These are phyloP conservation scores for Hirschfeldia incana DNA, from an alignment of 345 rosid species.

Conservation along the genomic window DNA sequence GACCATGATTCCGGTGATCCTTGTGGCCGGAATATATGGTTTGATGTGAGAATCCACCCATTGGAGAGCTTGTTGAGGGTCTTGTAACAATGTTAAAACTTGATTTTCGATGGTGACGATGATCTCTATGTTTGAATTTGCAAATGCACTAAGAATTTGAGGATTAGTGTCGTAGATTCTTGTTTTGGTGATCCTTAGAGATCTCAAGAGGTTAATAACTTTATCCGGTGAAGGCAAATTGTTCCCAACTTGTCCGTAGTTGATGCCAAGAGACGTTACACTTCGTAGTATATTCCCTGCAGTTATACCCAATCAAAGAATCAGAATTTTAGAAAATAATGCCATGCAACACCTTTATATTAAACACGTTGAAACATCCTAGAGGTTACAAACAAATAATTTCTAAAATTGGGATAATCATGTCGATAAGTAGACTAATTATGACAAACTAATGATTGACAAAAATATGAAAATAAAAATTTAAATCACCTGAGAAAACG, in stretches of 20 bases:
- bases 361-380: not conserved
- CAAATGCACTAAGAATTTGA: slow-evolving; percentile 64
- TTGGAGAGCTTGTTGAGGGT: slow-evolving; percentile 81
- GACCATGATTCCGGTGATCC: slow-evolving; percentile 70
- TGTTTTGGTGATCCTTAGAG: slow-evolving; percentile 65
- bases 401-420: not conserved
- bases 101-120: slow-evolving; percentile 80
- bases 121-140: slow-evolving; percentile 66
- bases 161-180: slow-evolving; percentile 92
- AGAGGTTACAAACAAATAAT: not conserved
- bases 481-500: slow-evolving; percentile 50
- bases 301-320: slow-evolving; percentile 17
- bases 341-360: not conserved
- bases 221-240: slow-evolving; percentile 71
- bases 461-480: not conserved
- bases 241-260: slow-evolving; percentile 86
- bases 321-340: not conserved
- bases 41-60: slow-evolving; percentile 68
- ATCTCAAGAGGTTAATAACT: slow-evolving; percentile 65
- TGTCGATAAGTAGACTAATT: not conserved
- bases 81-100: slow-evolving; percentile 54
- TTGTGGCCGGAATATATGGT: slow-evolving; percentile 70
- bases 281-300: slow-evolving; percentile 49
- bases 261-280: slow-evolving; percentile 74
- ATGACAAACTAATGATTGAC: not conserved